A percentile compares a stretch with the other conserved stretches of the same genome.
Evolutionary conservation across 352 stramenopile genomes (phyloP).

Genomic region (Phytophthora pini): DNA sequence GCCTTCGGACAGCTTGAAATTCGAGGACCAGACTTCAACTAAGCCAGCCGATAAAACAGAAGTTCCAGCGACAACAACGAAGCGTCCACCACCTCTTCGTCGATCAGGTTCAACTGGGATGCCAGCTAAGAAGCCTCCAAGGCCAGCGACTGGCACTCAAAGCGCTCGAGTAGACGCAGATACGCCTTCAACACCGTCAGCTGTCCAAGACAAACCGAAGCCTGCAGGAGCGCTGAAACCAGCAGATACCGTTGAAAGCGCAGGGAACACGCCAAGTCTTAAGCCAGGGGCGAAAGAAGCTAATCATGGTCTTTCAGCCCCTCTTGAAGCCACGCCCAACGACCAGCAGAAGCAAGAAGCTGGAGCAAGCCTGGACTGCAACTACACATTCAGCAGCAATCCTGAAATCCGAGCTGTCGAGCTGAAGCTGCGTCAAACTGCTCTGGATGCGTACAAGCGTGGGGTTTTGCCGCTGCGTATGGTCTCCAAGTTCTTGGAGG

Average conservation of each 20-base stretch:
- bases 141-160: slow-evolving; percentile 19
- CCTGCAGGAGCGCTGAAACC: not conserved
- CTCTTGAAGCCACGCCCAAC: not conserved
- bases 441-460: slow-evolving; percentile 69
- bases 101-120: slow-evolving; percentile 11
- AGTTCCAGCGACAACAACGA: slow-evolving; percentile 4
- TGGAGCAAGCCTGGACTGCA: slow-evolving; percentile 56
- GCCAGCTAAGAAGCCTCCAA: slow-evolving; percentile 13
- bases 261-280: not conserved
- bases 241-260: slow-evolving; percentile 1
- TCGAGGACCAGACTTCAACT: not conserved
- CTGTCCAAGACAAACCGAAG: slow-evolving; percentile 13
- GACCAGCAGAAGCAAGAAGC: not conserved
- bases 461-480: slow-evolving; percentile 75
- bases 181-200: not conserved
- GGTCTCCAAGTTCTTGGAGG: slow-evolving; percentile 77
- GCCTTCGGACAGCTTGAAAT: not conserved
- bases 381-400: slow-evolving; percentile 84
- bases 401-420: slow-evolving; percentile 84
- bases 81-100: slow-evolving; percentile 21
- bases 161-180: slow-evolving; percentile 22
- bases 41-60: not conserved
- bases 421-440: slow-evolving; percentile 84
- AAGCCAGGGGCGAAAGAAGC: not conserved
- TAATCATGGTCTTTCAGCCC: not conserved